Evolutionary conservation across 2,329 filamentous ascomycete species (phyloP).

Genomic region (Aureobasidium musti): DNA sequence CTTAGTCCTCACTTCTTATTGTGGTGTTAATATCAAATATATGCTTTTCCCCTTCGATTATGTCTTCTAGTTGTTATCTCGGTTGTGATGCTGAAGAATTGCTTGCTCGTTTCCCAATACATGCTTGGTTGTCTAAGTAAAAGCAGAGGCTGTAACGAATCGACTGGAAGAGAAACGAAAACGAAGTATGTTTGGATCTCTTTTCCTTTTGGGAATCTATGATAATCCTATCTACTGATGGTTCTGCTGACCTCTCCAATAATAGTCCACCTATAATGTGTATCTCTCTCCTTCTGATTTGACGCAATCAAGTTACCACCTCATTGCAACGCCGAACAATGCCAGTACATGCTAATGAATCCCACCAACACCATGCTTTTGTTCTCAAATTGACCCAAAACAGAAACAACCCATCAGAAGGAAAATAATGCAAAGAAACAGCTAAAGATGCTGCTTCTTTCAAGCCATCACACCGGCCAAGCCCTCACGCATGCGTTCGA

Average conservation of each 20-base stretch:
- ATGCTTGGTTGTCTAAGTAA: background rate
- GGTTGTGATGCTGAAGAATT: background rate
- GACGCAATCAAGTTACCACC: background rate
- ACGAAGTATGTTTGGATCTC: too few species aligned
- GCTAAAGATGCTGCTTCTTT: background rate
- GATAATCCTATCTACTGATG: background rate
- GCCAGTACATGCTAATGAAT: background rate
- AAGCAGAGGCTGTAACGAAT: too few species aligned
- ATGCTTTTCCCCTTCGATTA: background rate
- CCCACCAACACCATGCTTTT: conserved; percentile 8
- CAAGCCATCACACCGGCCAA: conserved; percentile 34
- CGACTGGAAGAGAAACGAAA: too few species aligned
- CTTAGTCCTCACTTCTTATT: background rate
- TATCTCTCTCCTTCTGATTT: background rate
- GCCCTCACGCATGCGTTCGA: conserved; percentile 54
- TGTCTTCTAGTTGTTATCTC: too few species aligned
- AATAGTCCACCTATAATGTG: background rate
- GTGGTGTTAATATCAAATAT: conserved; percentile 10
- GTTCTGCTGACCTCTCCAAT: background rate
- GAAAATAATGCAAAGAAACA: background rate
- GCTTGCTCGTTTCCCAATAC: background rate
- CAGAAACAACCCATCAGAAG: background rate
- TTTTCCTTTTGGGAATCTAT: background rate
- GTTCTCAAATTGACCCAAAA: background rate
- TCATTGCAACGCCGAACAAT: background rate